Evolutionary conservation across 305 asterid species (phyloP).

Genomic region (Rubia peregrina): DNA sequence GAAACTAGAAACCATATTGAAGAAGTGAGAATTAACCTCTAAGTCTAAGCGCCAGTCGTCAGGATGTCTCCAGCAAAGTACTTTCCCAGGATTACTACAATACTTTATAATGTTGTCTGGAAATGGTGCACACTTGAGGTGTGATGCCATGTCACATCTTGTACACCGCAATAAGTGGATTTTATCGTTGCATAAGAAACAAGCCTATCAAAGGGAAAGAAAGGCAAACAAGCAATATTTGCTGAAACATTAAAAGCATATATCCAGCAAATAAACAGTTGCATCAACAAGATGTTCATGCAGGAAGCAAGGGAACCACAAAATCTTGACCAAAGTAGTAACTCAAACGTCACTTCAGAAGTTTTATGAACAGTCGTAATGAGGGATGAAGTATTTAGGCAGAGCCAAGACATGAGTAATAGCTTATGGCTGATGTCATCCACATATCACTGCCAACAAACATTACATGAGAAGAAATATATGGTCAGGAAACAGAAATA

Average conservation of each 20-base stretch:
- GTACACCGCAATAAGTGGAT: slow-evolving; percentile 65
- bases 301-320: slow-evolving; percentile 1
- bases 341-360: background rate
- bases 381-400: background rate
- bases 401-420: background rate
- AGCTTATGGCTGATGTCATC: background rate
- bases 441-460: background rate
- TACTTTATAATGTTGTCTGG: slow-evolving; percentile 56
- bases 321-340: background rate
- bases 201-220: slow-evolving; percentile 48
- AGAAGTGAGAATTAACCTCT: slow-evolving; percentile 51
- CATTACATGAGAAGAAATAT: background rate
- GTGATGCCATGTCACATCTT: slow-evolving; percentile 68
- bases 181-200: slow-evolving; percentile 72
- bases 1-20: slow-evolving; percentile 15
- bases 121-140: slow-evolving; percentile 74
- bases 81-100: slow-evolving; percentile 61
- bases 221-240: slow-evolving; percentile 13
- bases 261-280: background rate
- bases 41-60: slow-evolving; percentile 51
- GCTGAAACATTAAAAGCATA: slow-evolving; percentile 4
- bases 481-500: background rate
- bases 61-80: slow-evolving; percentile 83
- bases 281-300: background rate
- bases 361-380: background rate